A percentile compares a stretch with the other conserved stretches of the same genome.
phyloP scores from a whole-genome alignment of 768 basidiomycete genomes.

The Hygrocybe punicea region DNA sequence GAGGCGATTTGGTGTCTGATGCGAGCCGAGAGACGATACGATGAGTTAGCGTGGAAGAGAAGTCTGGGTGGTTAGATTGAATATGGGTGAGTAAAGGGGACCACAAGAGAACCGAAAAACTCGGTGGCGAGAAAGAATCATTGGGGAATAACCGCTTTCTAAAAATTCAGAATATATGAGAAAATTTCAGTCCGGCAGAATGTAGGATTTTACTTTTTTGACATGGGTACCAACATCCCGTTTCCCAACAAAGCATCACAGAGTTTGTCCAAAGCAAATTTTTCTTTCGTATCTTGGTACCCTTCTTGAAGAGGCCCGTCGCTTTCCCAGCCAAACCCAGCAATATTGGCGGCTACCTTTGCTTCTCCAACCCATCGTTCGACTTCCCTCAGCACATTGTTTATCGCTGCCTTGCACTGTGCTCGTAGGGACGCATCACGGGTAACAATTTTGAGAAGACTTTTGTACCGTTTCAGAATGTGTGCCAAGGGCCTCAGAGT shows the following conservation, averaged over 20 bases:
- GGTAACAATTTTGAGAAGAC: slow-evolving; percentile 54
- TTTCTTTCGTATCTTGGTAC: slow-evolving; percentile 41
- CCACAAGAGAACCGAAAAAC: slow-evolving; percentile 59
- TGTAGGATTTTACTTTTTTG: slow-evolving; percentile 64
- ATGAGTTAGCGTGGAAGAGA: slow-evolving; percentile 47
- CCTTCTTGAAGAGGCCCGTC: slow-evolving; percentile 23
- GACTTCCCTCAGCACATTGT: slow-evolving; percentile 52
- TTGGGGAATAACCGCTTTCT: not conserved
- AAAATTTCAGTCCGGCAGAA: not conserved
- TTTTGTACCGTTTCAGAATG: slow-evolving; percentile 71
- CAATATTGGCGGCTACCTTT: slow-evolving; percentile 55
- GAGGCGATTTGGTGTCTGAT: slow-evolving; percentile 40
- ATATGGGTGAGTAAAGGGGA: slow-evolving; percentile 59
- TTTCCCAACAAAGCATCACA: slow-evolving; percentile 64
- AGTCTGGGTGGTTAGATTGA: slow-evolving; percentile 24
- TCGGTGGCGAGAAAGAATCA: slow-evolving; percentile 47
- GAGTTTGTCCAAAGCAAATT: slow-evolving; percentile 65
- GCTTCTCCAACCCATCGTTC: slow-evolving; percentile 81
- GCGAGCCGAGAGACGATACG: slow-evolving; percentile 32
- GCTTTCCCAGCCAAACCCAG: slow-evolving; percentile 47
- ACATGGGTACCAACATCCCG: slow-evolving; percentile 76
- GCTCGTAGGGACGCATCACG: slow-evolving; percentile 62
- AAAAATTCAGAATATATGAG: not conserved
- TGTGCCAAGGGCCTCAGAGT: slow-evolving; percentile 59
- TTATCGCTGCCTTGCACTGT: slow-evolving; percentile 49